Evolutionary conservation across 2,329 filamentous ascomycete genomes (phyloP), one percentile per base, ranked within the genome.

Genomic region (Alternaria ventricosa): DNA sequence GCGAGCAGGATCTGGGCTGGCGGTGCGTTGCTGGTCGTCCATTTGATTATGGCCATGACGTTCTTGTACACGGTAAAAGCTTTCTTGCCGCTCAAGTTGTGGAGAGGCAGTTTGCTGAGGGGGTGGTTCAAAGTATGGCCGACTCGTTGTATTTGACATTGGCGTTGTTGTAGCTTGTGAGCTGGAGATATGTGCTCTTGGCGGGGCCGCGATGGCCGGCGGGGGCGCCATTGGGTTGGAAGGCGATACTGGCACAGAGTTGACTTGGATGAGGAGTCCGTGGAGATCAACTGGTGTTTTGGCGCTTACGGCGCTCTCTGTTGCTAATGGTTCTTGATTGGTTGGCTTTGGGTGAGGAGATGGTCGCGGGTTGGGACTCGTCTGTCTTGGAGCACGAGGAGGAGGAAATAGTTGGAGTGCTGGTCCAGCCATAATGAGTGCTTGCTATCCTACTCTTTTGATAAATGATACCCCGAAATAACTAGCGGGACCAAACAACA

Each of bases 331-430:
- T 36, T 78, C 77, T 62, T 74, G 74, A 18, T 71, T 72, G 44
- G 74, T 68, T 51, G 72, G 68, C 55, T 78, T 79, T 23, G 67
- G 57, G 20, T 70, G 72, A 50, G 65, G 68, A 18, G 64, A 61
- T 41, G 72, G 72, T 60, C 64, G 75, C 55, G 65, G 71, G 55
- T 68, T 72, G 23, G 76, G 77, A 61, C 75, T 79, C 27, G 73
- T 73, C 55, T 79, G 76, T 65, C 74, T 72, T 51, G 69, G 72
- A 54, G 74, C 71, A 45, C 74, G 75, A 61, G 75, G 76, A 25
- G 78, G 78, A 70, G 78, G 79, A 62, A 81, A 80, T 54, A 81
- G 62, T 62, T 80, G 78, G 62, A 81, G 70, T 46, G 71, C 76
- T 57, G 72, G 72, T 53, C 75, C 77, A 27, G 76, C 72, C 77